Base-by-base conservation (phyloP, 2,329 filamentous ascomycete genomes). In the Ciborinia camelliae region DNA sequence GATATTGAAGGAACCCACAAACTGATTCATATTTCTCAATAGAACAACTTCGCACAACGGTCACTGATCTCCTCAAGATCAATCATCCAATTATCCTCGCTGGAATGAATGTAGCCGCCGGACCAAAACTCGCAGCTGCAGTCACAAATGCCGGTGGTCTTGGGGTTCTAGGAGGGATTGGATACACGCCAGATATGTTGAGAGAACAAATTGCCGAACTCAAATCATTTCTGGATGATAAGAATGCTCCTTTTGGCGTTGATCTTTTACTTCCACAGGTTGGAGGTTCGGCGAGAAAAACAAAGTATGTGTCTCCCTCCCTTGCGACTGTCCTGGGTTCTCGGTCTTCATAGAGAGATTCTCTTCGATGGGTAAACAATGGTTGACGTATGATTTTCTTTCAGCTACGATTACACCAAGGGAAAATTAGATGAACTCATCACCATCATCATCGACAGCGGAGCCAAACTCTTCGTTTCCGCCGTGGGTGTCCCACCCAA, bases 381-480 rank as follows among this genome's bases (percentile, higher is more conserved):
- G 62, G 70, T 70, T 72, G 54, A 76, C 69, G 65, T 26, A 47
- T 4, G 15, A 61, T 64, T 62, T 45, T 64, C 74, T 62, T 45
- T 64, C 74, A 97, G 94, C 86, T 97, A 98, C 80, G 95, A 99
- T 81, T 99, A 99, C 84, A 99, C 95, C 75, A 98, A 99, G 84
- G 95, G 95, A 78, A 98, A 98, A 82, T 90, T 99, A 68, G 84
- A 91, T 78, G 90, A 94, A 77, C 87, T 99, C 65, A 79, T 96
- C 77, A 89, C 92, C 77, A 92, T 97, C 75, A 89, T 97, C 80
- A 97, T 99, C 81, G 89, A 96, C 75, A 91, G 89, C 63, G 91
- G 91, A 70, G 90, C 92, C 67, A 93, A 88, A 79, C 87, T 99
- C 66, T 99, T 99, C 81, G 95, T 99, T 73, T 97, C 91, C 61